A percentile compares a stretch with the other conserved stretches of the same genome.
phyloP scores from a whole-genome alignment of 352 stramenopile species.

The Pelagophyceae sp. region DNA sequence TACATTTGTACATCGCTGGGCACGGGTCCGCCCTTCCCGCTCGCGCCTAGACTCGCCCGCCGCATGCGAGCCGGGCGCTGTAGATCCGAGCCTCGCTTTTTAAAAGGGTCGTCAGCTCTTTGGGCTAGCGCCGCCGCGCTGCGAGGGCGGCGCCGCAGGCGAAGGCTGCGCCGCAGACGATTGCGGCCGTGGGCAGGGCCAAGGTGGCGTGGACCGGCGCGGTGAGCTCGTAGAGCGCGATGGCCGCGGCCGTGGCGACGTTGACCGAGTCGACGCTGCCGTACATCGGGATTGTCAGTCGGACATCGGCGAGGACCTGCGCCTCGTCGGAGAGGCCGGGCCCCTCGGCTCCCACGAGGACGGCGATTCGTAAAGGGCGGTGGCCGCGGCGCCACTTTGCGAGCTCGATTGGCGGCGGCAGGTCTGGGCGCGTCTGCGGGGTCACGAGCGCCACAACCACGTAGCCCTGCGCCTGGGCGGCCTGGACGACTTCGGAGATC shows the following conservation, averaged over 20 bases:
- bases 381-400: not conserved
- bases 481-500: not conserved
- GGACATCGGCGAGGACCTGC: constrained; percentile 5
- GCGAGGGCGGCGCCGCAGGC: not conserved
- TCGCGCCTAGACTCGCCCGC: too few relatives aligned
- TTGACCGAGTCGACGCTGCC: constrained; percentile 11
- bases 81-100: too few relatives aligned
- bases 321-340: not conserved
- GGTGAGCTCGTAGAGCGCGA: constrained; percentile 13
- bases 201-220: not conserved
- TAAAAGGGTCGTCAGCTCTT: too few relatives aligned
- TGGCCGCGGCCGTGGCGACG: constrained; percentile 16
- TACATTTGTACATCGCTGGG: too few relatives aligned
- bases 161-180: too few relatives aligned
- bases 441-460: constrained; percentile 1
- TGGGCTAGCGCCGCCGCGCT: too few relatives aligned
- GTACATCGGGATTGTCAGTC: not conserved
- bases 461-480: not conserved
- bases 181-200: not conserved
- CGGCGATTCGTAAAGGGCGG: not conserved
- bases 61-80: too few relatives aligned
- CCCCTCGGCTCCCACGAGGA: constrained; percentile 11
- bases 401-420: not conserved
- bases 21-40: too few relatives aligned
- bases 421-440: not conserved